Conservation (phyloP, 176 grass and related monocot genomes). For the Oryza rufipogon region DNA sequence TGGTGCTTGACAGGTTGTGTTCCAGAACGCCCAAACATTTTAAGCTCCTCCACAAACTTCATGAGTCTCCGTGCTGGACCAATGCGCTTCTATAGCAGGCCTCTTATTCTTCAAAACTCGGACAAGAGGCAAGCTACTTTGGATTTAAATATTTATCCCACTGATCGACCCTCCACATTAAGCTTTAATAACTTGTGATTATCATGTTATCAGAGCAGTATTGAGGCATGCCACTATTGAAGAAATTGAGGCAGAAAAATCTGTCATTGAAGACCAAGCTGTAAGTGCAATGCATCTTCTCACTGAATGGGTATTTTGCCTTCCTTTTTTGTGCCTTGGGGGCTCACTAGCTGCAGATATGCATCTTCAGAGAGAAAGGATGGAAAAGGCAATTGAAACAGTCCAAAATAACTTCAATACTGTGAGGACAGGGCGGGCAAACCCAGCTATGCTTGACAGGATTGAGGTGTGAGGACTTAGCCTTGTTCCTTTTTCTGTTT, state of each 20-base stretch:
- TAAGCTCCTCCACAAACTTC: slow-evolving; percentile 28
- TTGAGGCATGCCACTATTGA: slow-evolving; percentile 88
- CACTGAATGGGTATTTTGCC: slow-evolving; percentile 3
- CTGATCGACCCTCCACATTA: slow-evolving; percentile 15
- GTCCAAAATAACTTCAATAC: slow-evolving; percentile 82
- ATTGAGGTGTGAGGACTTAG: slow-evolving; percentile 66
- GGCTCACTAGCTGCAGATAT: slow-evolving; percentile 34
- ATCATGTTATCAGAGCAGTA: slow-evolving; percentile 64
- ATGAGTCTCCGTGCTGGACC: slow-evolving; percentile 22
- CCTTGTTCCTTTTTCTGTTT: slow-evolving; percentile 21
- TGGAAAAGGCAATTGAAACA: slow-evolving; percentile 89
- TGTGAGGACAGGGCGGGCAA: slow-evolving; percentile 91
- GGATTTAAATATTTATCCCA: neutral
- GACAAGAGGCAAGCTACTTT: slow-evolving; percentile 51
- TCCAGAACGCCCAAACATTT: neutral
- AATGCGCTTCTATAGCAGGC: slow-evolving; percentile 31
- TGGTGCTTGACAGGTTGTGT: slow-evolving; percentile 36
- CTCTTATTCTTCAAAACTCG: slow-evolving; percentile 26
- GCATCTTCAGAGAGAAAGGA: slow-evolving; percentile 76
- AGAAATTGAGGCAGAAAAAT: slow-evolving; percentile 96
- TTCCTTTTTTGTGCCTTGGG: slow-evolving; percentile 5
- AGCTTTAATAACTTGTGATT: slow-evolving; percentile 40
- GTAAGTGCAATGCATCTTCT: slow-evolving; percentile 52
- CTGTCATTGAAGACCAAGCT: slow-evolving; percentile 74
- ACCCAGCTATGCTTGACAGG: slow-evolving; percentile 91